These are phyloP conservation scores for Aspergillus sp. DNA, from an alignment of 2,329 filamentous ascomycete genomes.

Conservation along the genomic window DNA sequence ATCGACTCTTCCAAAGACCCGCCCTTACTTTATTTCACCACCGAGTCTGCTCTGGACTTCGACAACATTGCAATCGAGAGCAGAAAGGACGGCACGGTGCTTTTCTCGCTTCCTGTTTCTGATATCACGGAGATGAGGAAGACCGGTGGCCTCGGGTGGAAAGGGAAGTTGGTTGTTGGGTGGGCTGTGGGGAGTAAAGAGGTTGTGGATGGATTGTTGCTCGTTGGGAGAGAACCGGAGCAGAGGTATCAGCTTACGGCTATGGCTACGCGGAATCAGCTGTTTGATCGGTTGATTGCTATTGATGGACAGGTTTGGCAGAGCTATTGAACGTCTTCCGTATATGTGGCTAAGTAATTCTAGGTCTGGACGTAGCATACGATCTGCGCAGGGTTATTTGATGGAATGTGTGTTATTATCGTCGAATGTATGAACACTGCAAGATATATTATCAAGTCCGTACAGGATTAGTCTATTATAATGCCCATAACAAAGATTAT, in stretches of 20 bases:
- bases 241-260: slow-evolving; percentile 53
- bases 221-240: neutral
- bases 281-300: slow-evolving; percentile 72
- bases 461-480: neutral
- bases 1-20: slow-evolving; percentile 41
- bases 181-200: slow-evolving; percentile 1
- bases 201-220: neutral
- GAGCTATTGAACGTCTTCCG: slow-evolving; percentile 48
- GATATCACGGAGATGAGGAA: slow-evolving; percentile 1
- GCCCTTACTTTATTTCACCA: slow-evolving; percentile 52
- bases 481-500: neutral
- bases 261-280: slow-evolving; percentile 63
- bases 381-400: no score
- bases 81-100: slow-evolving; percentile 45
- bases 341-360: neutral
- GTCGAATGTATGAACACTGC: no score
- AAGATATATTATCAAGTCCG: neutral
- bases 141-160: neutral
- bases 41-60: slow-evolving; percentile 34
- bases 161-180: neutral
- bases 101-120: slow-evolving; percentile 52
- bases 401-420: no score
- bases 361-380: neutral
- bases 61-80: slow-evolving; percentile 41
- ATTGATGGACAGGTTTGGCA: slow-evolving; percentile 82